Evolutionary conservation across 176 grass and related monocot species (phyloP), one percentile per base, ranked within the genome.

Genomic region (Rhynchospora tenuis): DNA sequence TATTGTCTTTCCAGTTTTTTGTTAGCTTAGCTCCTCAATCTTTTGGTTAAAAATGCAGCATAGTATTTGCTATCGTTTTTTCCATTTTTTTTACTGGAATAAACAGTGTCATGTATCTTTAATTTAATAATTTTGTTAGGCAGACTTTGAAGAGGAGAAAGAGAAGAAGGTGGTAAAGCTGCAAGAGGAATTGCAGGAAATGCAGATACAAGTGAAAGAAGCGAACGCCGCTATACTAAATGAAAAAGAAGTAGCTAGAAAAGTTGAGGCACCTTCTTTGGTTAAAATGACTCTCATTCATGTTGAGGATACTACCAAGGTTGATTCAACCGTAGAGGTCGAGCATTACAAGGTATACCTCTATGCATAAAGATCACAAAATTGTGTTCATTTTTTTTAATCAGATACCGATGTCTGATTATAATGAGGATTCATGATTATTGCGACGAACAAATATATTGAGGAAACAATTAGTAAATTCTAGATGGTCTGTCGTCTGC

Each of bases 241-340:
- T 89, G 97, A 99, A 91, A 93, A 88, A 85, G 97, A 95, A 86
- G 91, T 88, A 81, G 97, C 89, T 86, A 91, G 85, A 90, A 95
- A 91, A 86, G 93, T 89, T 89, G 97, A 99, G 88, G 86, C 93
- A 88, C 93, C 93, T 85, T 93, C 93, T 81, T 86, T 99, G 79
- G 91, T 96, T 61, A 95, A 96, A 85, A 93, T 96, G 72, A 93
- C 97, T 76, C 89, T 90, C 72, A 86, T 99, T 57, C 71, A 93
- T 68, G 88, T 99, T 12, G 89, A 96, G 88, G 93, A 99, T 76
- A 96, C 89, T 6, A 86, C 89, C 85, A 96, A 93, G 52, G 87
- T 99, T 81, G 90, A 96, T 70, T 93, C 88, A 81, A 89, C 88
- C 15, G 24, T 80, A 65, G 93, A 96, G 87, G 86, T 99, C 79